These are phyloP conservation scores for Cercospora sp. DNA, from an alignment of 2,329 filamentous ascomycete genomes.

Conservation along the genomic window DNA sequence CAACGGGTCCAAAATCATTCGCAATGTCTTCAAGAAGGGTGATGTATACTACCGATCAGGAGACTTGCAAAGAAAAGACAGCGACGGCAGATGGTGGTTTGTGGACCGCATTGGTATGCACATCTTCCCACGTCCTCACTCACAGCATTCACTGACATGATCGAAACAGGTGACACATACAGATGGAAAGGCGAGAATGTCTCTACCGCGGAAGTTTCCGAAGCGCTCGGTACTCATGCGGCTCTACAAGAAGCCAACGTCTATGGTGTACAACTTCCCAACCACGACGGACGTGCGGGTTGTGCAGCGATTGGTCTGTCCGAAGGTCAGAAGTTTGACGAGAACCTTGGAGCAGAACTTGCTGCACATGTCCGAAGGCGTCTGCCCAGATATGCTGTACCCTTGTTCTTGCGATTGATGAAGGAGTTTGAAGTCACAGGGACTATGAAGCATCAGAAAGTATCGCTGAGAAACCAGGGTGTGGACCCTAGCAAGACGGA, in stretches of 20 bases:
- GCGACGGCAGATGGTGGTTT: conserved; percentile 73
- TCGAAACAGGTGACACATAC: conserved; percentile 63
- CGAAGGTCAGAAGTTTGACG: conserved; percentile 42
- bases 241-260: conserved; percentile 77
- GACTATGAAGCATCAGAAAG: conserved; percentile 88
- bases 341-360: conserved; percentile 50
- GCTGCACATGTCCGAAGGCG: conserved; percentile 57
- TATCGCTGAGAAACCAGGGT: conserved; percentile 67
- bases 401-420: conserved; percentile 72
- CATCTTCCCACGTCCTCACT: background rate
- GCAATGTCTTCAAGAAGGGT: conserved; percentile 69
- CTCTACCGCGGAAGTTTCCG: conserved; percentile 65
- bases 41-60: conserved; percentile 83
- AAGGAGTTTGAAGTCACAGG: conserved; percentile 67
- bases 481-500: conserved; percentile 63
- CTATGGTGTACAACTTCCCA: conserved; percentile 75
- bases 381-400: conserved; percentile 73
- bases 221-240: conserved; percentile 67
- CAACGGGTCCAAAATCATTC: conserved; percentile 70
- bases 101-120: conserved; percentile 63
- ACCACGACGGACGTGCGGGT: conserved; percentile 80
- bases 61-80: conserved; percentile 73
- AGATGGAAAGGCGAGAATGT: conserved; percentile 67
- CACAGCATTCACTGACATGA: background rate
- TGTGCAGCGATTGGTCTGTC: conserved; percentile 67